Percentiles rank a stretch among this genome's conserved stretches.
These are phyloP conservation scores for Scopulariopsis brevicaulis DNA, from an alignment of 2,329 filamentous ascomycete species.

Conservation along the genomic window DNA sequence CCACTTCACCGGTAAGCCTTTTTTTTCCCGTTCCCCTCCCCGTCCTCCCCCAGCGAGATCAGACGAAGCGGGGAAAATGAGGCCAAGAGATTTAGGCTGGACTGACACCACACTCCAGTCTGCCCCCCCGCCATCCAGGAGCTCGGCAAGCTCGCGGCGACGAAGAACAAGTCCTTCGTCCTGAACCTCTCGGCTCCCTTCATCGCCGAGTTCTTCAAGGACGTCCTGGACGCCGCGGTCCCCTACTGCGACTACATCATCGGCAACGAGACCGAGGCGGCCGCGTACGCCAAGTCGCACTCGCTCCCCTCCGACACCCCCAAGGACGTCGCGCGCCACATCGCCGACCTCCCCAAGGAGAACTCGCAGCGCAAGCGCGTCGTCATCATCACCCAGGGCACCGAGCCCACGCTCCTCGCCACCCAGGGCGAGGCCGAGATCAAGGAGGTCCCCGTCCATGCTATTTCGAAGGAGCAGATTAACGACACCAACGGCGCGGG, in stretches of 20 bases:
- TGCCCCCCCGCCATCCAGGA: slow-evolving; percentile 84
- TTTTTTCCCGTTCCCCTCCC: slow-evolving; percentile 5
- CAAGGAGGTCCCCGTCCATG: slow-evolving; percentile 70
- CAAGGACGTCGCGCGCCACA: slow-evolving; percentile 70
- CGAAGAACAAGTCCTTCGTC: slow-evolving; percentile 82
- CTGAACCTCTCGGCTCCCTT: slow-evolving; percentile 92
- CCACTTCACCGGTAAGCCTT: slow-evolving; percentile 63
- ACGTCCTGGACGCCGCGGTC: slow-evolving; percentile 72
- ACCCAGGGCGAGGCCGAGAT: slow-evolving; percentile 59
- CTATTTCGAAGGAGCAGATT: slow-evolving; percentile 68
- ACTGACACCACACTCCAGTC: slow-evolving; percentile 33
- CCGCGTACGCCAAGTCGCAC: slow-evolving; percentile 76
- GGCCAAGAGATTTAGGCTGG: neutral
- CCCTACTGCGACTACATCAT: slow-evolving; percentile 95
- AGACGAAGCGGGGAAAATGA: neutral
- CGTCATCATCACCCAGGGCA: slow-evolving; percentile 92
- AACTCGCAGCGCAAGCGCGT: slow-evolving; percentile 75
- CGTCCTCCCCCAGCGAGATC: neutral
- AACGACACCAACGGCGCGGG: slow-evolving; percentile 95
- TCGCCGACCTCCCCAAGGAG: slow-evolving; percentile 85
- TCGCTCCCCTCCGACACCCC: slow-evolving; percentile 64
- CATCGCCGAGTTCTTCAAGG: slow-evolving; percentile 97
- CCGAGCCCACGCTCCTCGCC: slow-evolving; percentile 78
- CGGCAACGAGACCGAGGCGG: slow-evolving; percentile 93
- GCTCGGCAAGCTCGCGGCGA: slow-evolving; percentile 79